Base-by-base conservation (phyloP, 345 rosid species). In the Sonneratia alba region DNA sequence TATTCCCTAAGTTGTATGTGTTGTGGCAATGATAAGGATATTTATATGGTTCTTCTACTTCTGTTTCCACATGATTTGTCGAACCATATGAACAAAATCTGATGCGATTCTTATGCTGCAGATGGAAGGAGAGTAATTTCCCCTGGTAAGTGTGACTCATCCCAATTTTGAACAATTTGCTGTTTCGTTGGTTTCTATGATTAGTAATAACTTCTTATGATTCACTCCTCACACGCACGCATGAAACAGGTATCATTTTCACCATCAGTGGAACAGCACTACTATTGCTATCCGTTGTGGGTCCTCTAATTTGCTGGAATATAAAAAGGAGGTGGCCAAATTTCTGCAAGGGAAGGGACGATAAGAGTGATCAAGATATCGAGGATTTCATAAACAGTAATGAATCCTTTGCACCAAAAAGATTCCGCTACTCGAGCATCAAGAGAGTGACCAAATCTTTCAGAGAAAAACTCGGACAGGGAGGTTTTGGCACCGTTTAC, bases 401-500 rank as follows among this genome's bases (percentile, higher is more conserved):
- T 48, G 53, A 15, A 48, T 48, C 53, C 53, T 48, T 48, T 5
- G 24, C n/a, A 49, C 62, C 66, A 0, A 70, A 27, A 40, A 70
- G 66, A 56, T 70, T 34, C 27, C 56, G 64, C 49, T 70, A 55
- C 48, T 51, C 42, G 43, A 63, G 57, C 62, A 56, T 70, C 45
- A 70, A 70, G 66, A 70, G 48, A 47, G 55, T 70, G 64, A 70
- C 37, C 73, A 38, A 37, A 42, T 79, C 81, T 0, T 85, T 80
- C n/a, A 56, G 38, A 40, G 71, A 75, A 19, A 77, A 68, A 38
- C 3, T 80, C 18, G 89, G 87, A 1, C 49, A 76, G 65, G 85
- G 84, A 61, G 87, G 87, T 24, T 80, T 55, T 51, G 80, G 79
- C 0, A 63, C 24, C 0, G 75, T 81, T 6, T 70, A 72, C 19